Conservation (phyloP, 2,329 filamentous ascomycete genomes). For the Neopestalotiopsis clavispora region DNA sequence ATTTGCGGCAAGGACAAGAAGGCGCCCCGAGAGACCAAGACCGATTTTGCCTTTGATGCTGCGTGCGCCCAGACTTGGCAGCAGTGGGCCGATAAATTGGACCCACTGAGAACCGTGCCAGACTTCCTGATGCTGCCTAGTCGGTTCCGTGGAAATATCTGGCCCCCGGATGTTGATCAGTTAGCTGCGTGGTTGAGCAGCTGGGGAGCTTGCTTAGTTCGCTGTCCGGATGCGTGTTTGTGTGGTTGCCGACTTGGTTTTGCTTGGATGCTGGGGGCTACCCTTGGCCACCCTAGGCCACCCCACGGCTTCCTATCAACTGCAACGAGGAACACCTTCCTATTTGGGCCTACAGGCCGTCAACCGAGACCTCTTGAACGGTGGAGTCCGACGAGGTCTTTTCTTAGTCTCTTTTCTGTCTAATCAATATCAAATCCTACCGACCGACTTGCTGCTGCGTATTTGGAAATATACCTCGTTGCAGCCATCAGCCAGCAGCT, state of each 20-base stretch:
- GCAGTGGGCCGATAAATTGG: background rate
- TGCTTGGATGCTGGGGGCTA: background rate
- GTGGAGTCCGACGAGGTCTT: background rate
- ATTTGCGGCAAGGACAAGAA: background rate
- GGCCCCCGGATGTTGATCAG: background rate
- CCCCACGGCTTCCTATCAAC: background rate
- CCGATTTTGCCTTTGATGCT: background rate
- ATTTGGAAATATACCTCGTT: background rate
- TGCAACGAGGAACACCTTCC: slow-evolving; percentile 7
- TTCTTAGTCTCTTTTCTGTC: background rate
- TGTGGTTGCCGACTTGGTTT: too few species aligned
- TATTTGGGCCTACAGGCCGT: background rate
- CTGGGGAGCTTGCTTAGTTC: too few species aligned
- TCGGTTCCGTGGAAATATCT: background rate
- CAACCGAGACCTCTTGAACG: slow-evolving; percentile 2
- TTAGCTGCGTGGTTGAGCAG: background rate
- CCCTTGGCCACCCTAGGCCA: background rate
- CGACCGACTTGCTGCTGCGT: background rate
- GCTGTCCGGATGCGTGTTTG: too few species aligned
- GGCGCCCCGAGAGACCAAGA: background rate
- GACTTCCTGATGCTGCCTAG: background rate
- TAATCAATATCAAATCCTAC: slow-evolving; percentile 1
- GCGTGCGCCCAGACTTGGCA: background rate
- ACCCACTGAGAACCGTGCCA: background rate
- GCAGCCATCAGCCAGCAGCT: background rate